Percentiles rank a stretch among this genome's conserved stretches.
Conservation (phyloP, 345 rosid species). For the Moringa oleifera region DNA sequence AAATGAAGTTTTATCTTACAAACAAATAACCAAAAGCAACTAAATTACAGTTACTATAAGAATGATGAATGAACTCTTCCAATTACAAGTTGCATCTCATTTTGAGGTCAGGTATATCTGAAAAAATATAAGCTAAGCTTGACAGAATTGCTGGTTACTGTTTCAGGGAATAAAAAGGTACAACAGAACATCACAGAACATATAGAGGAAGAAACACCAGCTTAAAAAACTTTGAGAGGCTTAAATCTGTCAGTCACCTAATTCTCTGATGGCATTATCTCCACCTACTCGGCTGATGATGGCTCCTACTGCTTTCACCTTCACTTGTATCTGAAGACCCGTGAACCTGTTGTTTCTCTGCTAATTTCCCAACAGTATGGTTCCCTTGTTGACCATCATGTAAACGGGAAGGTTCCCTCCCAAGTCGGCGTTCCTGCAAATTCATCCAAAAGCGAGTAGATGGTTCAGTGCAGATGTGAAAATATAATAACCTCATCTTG, state of each 20-base stretch:
- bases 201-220: neutral
- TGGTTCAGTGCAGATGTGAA: neutral
- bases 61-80: slow-evolving; percentile 20
- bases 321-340: slow-evolving; percentile 41
- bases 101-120: slow-evolving; percentile 7
- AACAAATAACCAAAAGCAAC: slow-evolving; percentile 1
- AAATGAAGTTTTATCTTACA: slow-evolving; percentile 4
- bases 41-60: slow-evolving; percentile 19
- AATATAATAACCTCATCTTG: neutral
- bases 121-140: slow-evolving; percentile 11
- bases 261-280: slow-evolving; percentile 27
- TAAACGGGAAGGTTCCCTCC: slow-evolving; percentile 34
- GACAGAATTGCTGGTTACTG: slow-evolving; percentile 18
- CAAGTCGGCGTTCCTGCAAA: slow-evolving; percentile 40
- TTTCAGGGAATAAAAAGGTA: slow-evolving; percentile 22
- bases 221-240: slow-evolving; percentile 10
- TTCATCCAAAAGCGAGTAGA: neutral
- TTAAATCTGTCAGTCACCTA: slow-evolving; percentile 33
- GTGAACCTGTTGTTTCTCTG: slow-evolving; percentile 22
- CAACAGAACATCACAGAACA: slow-evolving; percentile 15
- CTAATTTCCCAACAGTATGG: slow-evolving; percentile 20
- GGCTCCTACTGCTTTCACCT: slow-evolving; percentile 33
- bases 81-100: slow-evolving; percentile 20
- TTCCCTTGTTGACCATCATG: slow-evolving; percentile 22
- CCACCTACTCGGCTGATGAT: slow-evolving; percentile 40